Base-by-base conservation (phyloP, 306 rosid genomes). In the Vigna trinervia region DNA sequence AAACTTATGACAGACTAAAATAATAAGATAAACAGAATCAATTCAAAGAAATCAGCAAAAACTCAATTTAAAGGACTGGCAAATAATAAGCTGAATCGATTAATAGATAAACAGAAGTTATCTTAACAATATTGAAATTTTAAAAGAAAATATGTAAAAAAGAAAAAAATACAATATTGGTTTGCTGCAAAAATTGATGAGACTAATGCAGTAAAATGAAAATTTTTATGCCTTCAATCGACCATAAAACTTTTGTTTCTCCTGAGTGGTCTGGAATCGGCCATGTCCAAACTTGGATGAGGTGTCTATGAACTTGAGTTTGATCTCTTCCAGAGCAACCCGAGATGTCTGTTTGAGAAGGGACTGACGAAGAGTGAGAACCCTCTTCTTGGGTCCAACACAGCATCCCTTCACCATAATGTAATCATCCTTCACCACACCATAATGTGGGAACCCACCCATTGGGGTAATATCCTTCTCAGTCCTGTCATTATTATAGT, bases 221-320 rank as follows among this genome's bases (percentile, higher is more conserved):
- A 8, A 39, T 2, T 2, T 36, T 15, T 78, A 91, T 0, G 92
- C 87, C 75, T 88, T 90, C 81, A 82, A 57, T 6, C 92, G 88
- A 48, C 97, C 92, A 41, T 73, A 92, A 69, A 84, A 92, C 90
- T 79, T 90, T 1, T 84, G 85, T 62, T 92, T 92, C 90, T 92
- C 97, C 71, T 83, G 81, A 3, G 82, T 73, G 11, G 92, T 84
- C 85, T 92, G 96, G 87, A 92, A 92, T 64, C 92, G 92, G 2
- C 96, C 97, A 65, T 92, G 97, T n/a, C 96, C 97, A 59, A 88
- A 90, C 56, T 92, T 90, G 38, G 97, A 92, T 0, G 96, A 90
- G 6, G 97, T 87, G 74, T 90, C 97, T 0, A 92, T 86, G 79
- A 92, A 92, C 87, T 90, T 92, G 59, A 89, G 79, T 43, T 86